Conservation (phyloP, 345 rosid species). For the Eutrema heterophyllum region DNA sequence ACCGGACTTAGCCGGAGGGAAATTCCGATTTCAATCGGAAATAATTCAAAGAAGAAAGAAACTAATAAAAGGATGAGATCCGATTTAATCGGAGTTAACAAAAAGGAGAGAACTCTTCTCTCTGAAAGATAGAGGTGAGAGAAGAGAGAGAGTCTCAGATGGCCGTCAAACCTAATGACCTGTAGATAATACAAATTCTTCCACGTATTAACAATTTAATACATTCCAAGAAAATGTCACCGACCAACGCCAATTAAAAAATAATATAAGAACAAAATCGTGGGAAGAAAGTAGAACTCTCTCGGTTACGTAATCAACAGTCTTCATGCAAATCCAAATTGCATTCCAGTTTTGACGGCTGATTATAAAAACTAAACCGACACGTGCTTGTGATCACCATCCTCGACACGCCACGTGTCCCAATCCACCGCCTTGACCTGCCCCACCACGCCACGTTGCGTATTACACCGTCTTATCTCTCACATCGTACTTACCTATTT, state of each 20-base stretch:
- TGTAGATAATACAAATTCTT: background rate
- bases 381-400: conserved; percentile 24
- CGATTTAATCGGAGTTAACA: too few relatives aligned
- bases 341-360: background rate
- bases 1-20: too few relatives aligned
- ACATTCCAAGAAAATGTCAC: conserved; percentile 6
- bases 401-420: conserved; percentile 11
- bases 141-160: too few relatives aligned
- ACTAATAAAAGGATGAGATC: too few relatives aligned
- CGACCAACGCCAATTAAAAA: background rate
- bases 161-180: conserved; percentile 6
- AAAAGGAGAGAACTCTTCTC: too few relatives aligned
- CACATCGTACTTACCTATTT: background rate
- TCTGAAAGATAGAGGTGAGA: too few relatives aligned
- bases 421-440: conserved; percentile 6
- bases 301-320: conserved; percentile 12
- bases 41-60: too few relatives aligned
- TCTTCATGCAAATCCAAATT: conserved; percentile 18
- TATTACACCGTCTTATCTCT: background rate
- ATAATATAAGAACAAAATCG: background rate
- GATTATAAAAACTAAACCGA: background rate
- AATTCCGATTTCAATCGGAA: too few relatives aligned
- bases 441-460: conserved; percentile 28
- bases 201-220: background rate
- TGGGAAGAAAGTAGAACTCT: conserved; percentile 2